These are phyloP conservation scores for Didymella exigua DNA, from an alignment of 2,329 filamentous ascomycete species.

Conservation along the genomic window DNA sequence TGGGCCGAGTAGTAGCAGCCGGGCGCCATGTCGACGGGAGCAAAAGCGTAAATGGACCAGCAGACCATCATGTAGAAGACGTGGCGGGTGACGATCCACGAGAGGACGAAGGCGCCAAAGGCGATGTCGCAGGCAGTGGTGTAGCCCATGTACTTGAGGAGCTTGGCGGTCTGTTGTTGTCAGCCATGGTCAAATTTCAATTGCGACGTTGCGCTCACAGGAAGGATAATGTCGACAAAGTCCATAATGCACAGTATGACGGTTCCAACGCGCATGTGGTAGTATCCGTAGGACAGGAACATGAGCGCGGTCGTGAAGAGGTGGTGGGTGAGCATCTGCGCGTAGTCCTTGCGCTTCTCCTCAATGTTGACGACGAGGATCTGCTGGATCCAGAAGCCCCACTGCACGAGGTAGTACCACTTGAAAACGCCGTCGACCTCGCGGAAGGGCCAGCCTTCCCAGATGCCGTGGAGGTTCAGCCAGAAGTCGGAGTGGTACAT, in stretches of 20 bases:
- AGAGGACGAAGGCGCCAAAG: conserved; percentile 84
- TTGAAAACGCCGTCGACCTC: conserved; percentile 78
- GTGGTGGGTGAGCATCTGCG: conserved; percentile 95
- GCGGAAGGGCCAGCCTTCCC: conserved; percentile 82
- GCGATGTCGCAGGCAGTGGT: conserved; percentile 76
- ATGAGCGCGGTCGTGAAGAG: conserved; percentile 85
- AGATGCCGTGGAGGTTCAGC: conserved; percentile 76
- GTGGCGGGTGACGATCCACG: conserved; percentile 85
- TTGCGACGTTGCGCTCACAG: conserved; percentile 59
- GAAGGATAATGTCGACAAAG: conserved; percentile 84
- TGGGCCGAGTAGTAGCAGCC: conserved; percentile 71
- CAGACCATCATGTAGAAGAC: conserved; percentile 77
- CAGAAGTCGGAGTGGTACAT: conserved; percentile 79
- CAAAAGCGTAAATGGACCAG: conserved; percentile 78
- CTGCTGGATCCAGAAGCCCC: conserved; percentile 93
- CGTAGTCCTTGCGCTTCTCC: conserved; percentile 90
- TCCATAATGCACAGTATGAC: conserved; percentile 93
- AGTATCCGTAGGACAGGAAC: conserved; percentile 81
- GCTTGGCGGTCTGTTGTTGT: conserved; percentile 76
- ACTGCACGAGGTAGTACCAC: conserved; percentile 86
- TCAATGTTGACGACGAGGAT: conserved; percentile 94
- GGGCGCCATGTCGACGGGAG: conserved; percentile 64
- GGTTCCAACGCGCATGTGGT: conserved; percentile 85
- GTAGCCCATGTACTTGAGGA: conserved; percentile 83
- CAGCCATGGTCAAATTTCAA: conserved; percentile 2